Percentiles rank a stretch among this genome's conserved stretches.
phyloP scores from a whole-genome alignment of 768 basidiomycete genomes.

The Macrolepiota fuliginosa region DNA sequence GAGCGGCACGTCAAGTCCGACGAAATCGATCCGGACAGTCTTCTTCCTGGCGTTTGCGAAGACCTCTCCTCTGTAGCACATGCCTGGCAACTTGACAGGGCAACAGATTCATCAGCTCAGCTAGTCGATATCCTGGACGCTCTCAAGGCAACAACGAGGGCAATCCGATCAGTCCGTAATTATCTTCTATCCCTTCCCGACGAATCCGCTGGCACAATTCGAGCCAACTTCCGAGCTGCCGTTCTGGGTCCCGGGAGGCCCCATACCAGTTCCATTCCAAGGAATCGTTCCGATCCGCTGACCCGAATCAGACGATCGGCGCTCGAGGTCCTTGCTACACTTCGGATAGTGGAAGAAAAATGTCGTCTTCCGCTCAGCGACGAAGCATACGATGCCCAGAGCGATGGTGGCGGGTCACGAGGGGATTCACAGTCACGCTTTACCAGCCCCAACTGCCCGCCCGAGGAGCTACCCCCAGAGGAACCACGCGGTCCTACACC shows the following conservation, averaged over 20 bases:
- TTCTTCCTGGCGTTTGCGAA: slow-evolving; percentile 75
- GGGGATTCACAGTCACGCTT: slow-evolving; percentile 35
- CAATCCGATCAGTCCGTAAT: slow-evolving; percentile 80
- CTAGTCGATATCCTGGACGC: slow-evolving; percentile 59
- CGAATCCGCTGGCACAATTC: slow-evolving; percentile 57
- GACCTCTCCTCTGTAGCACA: slow-evolving; percentile 64
- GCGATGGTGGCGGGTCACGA: slow-evolving; percentile 54
- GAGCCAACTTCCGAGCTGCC: slow-evolving; percentile 56
- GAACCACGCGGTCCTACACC: slow-evolving; percentile 27
- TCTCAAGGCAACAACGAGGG: slow-evolving; percentile 76
- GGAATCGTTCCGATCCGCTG: slow-evolving; percentile 52
- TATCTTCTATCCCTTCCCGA: slow-evolving; percentile 82
- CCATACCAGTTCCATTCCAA: slow-evolving; percentile 21
- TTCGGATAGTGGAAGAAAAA: slow-evolving; percentile 79
- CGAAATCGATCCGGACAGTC: slow-evolving; percentile 73
- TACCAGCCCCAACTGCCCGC: slow-evolving; percentile 35
- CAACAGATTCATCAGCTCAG: slow-evolving; percentile 1
- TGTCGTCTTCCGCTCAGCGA: slow-evolving; percentile 74
- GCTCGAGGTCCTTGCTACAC: slow-evolving; percentile 76
- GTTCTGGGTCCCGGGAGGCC: slow-evolving; percentile 37
- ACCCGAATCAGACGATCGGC: slow-evolving; percentile 72
- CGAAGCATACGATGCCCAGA: slow-evolving; percentile 81
- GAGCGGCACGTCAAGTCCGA: slow-evolving; percentile 60
- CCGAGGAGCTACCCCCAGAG: slow-evolving; percentile 36
- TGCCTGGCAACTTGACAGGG: slow-evolving; percentile 54